A percentile compares a stretch with the other conserved stretches of the same genome.
These are phyloP conservation scores for Penicillium palitans DNA, from an alignment of 2,329 filamentous ascomycete genomes.

Conservation along the genomic window DNA sequence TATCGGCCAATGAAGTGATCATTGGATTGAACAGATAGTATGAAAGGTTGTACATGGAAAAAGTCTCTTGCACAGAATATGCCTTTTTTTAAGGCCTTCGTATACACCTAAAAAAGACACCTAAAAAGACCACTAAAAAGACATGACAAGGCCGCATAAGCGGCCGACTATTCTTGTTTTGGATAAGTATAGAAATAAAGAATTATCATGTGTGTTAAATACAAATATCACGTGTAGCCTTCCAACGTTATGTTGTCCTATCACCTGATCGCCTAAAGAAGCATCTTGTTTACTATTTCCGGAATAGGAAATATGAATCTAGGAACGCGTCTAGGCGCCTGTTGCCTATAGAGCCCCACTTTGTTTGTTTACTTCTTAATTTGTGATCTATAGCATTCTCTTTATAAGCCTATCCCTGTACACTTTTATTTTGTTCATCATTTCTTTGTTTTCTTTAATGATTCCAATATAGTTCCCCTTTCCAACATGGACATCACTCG, in stretches of 20 bases:
- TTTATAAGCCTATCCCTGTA: constrained; percentile 15
- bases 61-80: no score
- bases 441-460: background rate
- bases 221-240: background rate
- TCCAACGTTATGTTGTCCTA: background rate
- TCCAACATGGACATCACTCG: constrained; percentile 29
- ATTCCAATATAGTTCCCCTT: background rate
- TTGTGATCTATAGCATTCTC: constrained; percentile 25
- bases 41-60: no score
- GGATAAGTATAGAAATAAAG: no score
- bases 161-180: no score
- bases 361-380: constrained; percentile 26
- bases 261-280: constrained; percentile 23
- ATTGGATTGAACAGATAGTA: no score
- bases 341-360: constrained; percentile 23
- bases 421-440: background rate
- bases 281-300: constrained; percentile 26
- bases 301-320: constrained; percentile 17
- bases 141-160: no score
- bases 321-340: constrained; percentile 20
- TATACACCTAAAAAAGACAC: no score
- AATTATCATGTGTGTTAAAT: background rate
- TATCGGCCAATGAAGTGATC: no score
- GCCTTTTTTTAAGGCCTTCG: no score
- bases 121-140: no score